phyloP scores from a whole-genome alignment of 352 stramenopile species.

The Saprolegnia diclina region DNA sequence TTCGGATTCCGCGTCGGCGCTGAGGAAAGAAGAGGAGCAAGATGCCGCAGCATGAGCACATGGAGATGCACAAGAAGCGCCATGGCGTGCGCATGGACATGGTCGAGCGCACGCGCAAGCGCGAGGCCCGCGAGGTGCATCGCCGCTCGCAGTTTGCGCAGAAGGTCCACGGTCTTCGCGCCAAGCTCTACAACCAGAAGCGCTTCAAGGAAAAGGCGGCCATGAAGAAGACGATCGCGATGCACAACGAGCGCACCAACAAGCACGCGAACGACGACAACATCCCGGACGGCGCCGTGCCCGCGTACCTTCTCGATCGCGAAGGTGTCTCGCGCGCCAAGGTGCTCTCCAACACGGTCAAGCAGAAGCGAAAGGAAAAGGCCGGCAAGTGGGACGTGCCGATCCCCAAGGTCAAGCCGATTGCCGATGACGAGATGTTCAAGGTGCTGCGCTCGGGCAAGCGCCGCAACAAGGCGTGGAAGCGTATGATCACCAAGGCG shows the following conservation, averaged over 20 bases:
- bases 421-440: conserved; percentile 99
- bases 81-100: conserved; percentile 97
- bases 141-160: conserved; percentile 96
- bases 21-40: conserved; percentile 35
- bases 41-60: conserved; percentile 99
- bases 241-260: conserved; percentile 98
- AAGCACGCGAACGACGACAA: conserved; percentile 98
- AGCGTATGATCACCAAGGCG: conserved; percentile 87
- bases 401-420: conserved; percentile 97
- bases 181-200: conserved; percentile 99
- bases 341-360: conserved; percentile 99
- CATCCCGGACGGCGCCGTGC: conserved; percentile 94
- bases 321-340: conserved; percentile 98
- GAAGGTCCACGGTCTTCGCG: conserved; percentile 97
- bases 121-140: conserved; percentile 97
- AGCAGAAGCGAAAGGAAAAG: conserved; percentile 99
- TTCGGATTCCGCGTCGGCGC: background rate
- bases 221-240: conserved; percentile 99
- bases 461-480: conserved; percentile 91
- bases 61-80: conserved; percentile 99
- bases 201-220: conserved; percentile 99
- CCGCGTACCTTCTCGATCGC: conserved; percentile 98
- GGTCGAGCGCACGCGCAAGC: conserved; percentile 96
- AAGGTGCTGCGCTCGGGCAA: conserved; percentile 97
- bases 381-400: conserved; percentile 99